A percentile compares a stretch with the other conserved stretches of the same genome.
Conservation (phyloP, 2,329 filamentous ascomycete species). For the Pyrenophora tritici-repentis region DNA sequence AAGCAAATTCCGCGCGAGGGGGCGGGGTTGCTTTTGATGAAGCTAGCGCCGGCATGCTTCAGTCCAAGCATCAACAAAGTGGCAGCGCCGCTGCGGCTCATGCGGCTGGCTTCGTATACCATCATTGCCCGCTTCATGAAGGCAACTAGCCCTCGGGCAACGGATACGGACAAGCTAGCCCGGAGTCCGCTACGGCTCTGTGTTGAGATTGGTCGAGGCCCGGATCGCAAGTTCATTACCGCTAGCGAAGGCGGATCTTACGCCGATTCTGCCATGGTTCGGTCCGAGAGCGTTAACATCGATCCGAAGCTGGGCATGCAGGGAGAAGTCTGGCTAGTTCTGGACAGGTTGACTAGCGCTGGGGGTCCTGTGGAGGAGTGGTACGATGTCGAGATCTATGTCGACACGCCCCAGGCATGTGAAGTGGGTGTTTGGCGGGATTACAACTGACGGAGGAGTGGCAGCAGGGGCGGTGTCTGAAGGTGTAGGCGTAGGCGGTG, state of each 20-base stretch:
- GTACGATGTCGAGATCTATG: conserved; percentile 57
- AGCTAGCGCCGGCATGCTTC: conserved; percentile 61
- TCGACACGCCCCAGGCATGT: conserved; percentile 52
- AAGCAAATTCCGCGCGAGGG: conserved; percentile 70
- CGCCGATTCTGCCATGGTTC: conserved; percentile 68
- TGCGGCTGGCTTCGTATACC: conserved; percentile 65
- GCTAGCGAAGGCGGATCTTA: conserved; percentile 75
- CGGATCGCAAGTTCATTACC: conserved; percentile 67
- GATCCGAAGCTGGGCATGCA: conserved; percentile 62
- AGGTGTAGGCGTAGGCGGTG: not conserved
- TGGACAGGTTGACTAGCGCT: conserved; percentile 75
- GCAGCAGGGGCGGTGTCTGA: no score
- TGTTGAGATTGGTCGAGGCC: conserved; percentile 73
- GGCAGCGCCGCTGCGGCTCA: conserved; percentile 56
- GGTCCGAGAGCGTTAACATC: conserved; percentile 76
- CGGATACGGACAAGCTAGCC: conserved; percentile 34
- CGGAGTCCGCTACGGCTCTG: conserved; percentile 68
- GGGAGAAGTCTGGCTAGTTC: conserved; percentile 75
- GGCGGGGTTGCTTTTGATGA: conserved; percentile 72
- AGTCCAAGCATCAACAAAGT: conserved; percentile 57
- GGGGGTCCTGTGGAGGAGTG: conserved; percentile 53
- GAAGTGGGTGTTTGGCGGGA: conserved; percentile 53
- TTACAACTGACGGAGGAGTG: conserved; percentile 45
- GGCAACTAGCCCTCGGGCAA: conserved; percentile 33
- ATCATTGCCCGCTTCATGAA: conserved; percentile 57